Conservation (phyloP, 129 eudicot species). For the Escallonia rubra region DNA sequence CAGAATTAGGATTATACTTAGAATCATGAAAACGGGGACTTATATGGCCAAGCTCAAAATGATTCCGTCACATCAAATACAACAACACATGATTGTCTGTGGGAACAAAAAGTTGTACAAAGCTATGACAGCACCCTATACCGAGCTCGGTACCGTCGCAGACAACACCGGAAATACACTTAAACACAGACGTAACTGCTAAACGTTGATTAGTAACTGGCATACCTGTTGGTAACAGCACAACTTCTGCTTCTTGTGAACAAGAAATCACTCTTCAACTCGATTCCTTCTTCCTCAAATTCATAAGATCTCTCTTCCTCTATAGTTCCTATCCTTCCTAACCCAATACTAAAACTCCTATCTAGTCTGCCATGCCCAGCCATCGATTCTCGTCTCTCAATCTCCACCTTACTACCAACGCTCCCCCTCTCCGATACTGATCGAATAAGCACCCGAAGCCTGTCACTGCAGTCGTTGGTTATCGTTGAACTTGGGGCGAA, state of each 20-base stretch:
- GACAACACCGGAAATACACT: too few species aligned
- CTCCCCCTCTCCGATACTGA: conserved; percentile 27
- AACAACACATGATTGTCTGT: too few species aligned
- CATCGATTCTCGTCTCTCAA: conserved; percentile 1
- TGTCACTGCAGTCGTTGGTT: not conserved
- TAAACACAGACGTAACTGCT: too few species aligned
- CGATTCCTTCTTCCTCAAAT: conserved; percentile 36
- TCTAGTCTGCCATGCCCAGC: not conserved
- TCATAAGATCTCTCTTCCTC: conserved; percentile 51
- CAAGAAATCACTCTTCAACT: conserved; percentile 18
- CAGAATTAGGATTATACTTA: too few species aligned
- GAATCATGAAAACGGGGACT: too few species aligned
- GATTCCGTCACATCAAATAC: too few species aligned
- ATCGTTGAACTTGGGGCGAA: too few species aligned
- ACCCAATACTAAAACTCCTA: conserved; percentile 44
- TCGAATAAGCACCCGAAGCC: conserved; percentile 3
- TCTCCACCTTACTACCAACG: conserved; percentile 17
- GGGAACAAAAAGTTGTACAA: too few species aligned
- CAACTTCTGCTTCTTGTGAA: conserved; percentile 35
- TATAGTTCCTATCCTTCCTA: conserved; percentile 52
- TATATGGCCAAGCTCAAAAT: too few species aligned
- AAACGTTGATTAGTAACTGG: too few species aligned
- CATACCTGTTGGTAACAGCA: conserved; percentile 6
- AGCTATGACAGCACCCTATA: too few species aligned
- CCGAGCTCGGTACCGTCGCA: too few species aligned